Conservation (phyloP, 2,329 filamentous ascomycete species). For the Keithomyces neogunnii region DNA sequence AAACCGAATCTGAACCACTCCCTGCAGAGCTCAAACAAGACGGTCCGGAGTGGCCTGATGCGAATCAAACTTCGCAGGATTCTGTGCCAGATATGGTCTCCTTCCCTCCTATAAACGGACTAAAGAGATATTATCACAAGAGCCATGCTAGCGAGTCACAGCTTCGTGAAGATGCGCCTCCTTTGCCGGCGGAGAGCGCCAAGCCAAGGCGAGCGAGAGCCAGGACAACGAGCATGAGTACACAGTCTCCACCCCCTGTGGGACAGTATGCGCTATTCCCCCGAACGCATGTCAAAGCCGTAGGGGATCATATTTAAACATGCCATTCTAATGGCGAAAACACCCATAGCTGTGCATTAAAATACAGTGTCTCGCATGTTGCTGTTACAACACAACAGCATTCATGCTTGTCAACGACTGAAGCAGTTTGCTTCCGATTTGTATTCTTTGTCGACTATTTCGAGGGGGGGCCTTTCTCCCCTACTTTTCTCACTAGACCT, state of each 20-base stretch:
- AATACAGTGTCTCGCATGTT: background rate
- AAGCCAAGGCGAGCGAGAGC: constrained; percentile 31
- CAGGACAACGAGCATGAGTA: constrained; percentile 37
- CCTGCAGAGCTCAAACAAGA: constrained; percentile 13
- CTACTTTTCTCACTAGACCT: background rate
- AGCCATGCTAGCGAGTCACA: constrained; percentile 29
- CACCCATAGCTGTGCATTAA: background rate
- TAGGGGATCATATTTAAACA: constrained; percentile 23
- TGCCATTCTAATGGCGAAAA: background rate
- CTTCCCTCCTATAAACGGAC: constrained; percentile 15
- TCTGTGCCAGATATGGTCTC: constrained; percentile 26
- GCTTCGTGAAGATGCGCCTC: constrained; percentile 19
- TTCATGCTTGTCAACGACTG: background rate
- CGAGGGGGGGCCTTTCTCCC: background rate
- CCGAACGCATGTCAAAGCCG: constrained; percentile 22
- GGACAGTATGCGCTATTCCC: constrained; percentile 40
- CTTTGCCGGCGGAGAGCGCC: constrained; percentile 21
- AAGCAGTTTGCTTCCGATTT: background rate
- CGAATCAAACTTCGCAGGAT: constrained; percentile 17
- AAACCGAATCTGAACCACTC: constrained; percentile 22
- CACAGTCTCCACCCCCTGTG: constrained; percentile 31
- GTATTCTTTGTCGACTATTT: background rate
- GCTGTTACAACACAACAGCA: background rate
- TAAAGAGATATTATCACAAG: constrained; percentile 22
- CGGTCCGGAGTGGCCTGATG: constrained; percentile 8